These are phyloP conservation scores for Acorus gramineus DNA, from an alignment of 106 monocot species.

Conservation along the genomic window DNA sequence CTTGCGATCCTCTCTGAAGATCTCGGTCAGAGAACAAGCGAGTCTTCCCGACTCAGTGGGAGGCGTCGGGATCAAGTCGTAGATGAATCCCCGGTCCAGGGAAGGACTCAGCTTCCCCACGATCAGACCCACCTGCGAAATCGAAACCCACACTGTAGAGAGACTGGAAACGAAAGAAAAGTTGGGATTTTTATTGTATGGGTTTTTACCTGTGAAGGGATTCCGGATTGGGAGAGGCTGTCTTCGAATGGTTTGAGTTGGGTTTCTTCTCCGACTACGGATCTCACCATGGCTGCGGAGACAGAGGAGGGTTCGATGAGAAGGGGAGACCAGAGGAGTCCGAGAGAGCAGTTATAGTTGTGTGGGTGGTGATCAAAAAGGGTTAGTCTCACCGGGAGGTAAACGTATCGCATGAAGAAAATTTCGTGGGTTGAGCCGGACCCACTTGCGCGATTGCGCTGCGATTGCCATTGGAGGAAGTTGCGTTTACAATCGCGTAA, in stretches of 20 bases:
- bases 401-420: too few relatives aligned
- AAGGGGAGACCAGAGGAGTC: too few relatives aligned
- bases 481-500: too few relatives aligned
- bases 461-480: too few relatives aligned
- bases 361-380: too few relatives aligned
- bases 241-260: conserved; percentile 54
- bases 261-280: conserved; percentile 68
- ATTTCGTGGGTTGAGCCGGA: too few relatives aligned
- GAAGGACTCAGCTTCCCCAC: conserved; percentile 44
- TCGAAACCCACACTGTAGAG: background rate
- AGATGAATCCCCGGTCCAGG: conserved; percentile 54
- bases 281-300: conserved; percentile 44
- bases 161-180: background rate
- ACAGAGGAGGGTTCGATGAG: too few relatives aligned
- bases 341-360: too few relatives aligned
- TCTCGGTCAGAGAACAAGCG: conserved; percentile 50
- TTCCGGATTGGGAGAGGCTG: conserved; percentile 37
- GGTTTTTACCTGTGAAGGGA: conserved; percentile 13
- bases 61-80: conserved; percentile 78
- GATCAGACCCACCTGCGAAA: conserved; percentile 51
- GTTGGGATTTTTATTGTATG: background rate
- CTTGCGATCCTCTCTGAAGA: conserved; percentile 32
- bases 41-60: conserved; percentile 55
- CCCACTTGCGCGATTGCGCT: too few relatives aligned
- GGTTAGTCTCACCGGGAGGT: too few relatives aligned